phyloP scores from a whole-genome alignment of 1,284 basidiomycete species.

The Dichomitus squalens region DNA sequence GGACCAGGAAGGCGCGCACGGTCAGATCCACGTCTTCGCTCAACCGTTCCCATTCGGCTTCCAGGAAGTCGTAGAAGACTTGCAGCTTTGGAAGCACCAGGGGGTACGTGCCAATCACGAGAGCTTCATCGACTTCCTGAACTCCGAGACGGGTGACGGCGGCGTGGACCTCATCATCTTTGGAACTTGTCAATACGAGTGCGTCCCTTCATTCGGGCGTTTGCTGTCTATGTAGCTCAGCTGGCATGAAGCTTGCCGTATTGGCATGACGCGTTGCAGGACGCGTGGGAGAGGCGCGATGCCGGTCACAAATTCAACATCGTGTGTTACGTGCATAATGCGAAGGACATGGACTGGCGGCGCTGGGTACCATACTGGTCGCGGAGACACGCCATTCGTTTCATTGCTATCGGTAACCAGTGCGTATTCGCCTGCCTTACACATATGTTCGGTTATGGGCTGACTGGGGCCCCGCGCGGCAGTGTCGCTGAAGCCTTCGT shows the following conservation, averaged over 20 bases:
- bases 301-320: conserved; percentile 38
- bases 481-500: conserved; percentile 38
- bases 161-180: conserved; percentile 38
- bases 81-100: conserved; percentile 32
- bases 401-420: conserved; percentile 41
- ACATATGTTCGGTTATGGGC: not conserved
- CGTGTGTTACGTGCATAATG: conserved; percentile 41
- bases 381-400: conserved; percentile 37
- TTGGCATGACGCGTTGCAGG: conserved; percentile 35
- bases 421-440: conserved; percentile 17
- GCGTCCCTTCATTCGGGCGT: conserved; percentile 11
- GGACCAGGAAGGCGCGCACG: conserved; percentile 13
- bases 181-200: conserved; percentile 42
- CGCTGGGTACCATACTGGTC: conserved; percentile 37
- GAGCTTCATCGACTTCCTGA: conserved; percentile 30
- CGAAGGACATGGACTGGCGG: conserved; percentile 36
- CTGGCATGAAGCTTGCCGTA: conserved; percentile 13
- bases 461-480: not conserved
- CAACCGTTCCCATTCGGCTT: conserved; percentile 35
- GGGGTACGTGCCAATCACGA: conserved; percentile 27
- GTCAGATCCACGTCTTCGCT: conserved; percentile 34
- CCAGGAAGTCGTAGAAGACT: conserved; percentile 34
- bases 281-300: conserved; percentile 38
- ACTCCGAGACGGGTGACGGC: conserved; percentile 20
- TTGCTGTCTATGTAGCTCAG: not conserved